Percentiles rank a stretch among this genome's conserved stretches.
These are phyloP conservation scores for Carex pumila DNA, from an alignment of 176 grass and related monocot species.

Conservation along the genomic window DNA sequence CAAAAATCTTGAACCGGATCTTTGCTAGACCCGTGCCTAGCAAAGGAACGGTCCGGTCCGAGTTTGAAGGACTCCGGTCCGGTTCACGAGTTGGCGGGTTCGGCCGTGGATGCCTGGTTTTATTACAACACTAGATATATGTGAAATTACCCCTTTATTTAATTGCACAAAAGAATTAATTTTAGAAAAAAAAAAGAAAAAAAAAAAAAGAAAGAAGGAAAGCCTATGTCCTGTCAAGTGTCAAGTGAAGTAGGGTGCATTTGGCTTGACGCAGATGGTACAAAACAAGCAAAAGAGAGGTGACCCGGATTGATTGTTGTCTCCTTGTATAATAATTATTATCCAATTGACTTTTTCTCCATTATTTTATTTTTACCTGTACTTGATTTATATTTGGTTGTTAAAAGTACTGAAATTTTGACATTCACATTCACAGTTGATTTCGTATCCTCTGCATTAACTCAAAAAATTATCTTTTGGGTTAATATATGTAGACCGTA, in stretches of 20 bases:
- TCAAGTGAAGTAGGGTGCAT: background rate
- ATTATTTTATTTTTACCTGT: background rate
- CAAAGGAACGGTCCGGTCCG: no score
- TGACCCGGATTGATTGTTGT: slow-evolving; percentile 73
- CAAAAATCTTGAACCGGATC: no score
- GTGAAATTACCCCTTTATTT: background rate
- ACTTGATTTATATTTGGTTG: background rate
- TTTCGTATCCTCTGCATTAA: no score
- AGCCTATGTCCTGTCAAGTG: slow-evolving; percentile 15
- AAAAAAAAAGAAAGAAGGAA: no score
- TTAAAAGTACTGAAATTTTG: slow-evolving; percentile 6
- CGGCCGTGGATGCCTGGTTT: no score
- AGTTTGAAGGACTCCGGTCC: no score
- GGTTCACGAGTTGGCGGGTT: no score
- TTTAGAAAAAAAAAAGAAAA: background rate
- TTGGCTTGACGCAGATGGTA: slow-evolving; percentile 25
- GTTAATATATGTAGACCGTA: no score
- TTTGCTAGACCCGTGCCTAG: no score
- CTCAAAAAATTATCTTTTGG: no score
- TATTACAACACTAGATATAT: no score
- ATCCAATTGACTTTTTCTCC: slow-evolving; percentile 21
- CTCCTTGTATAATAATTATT: slow-evolving; percentile 45
- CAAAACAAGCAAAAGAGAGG: slow-evolving; percentile 20
- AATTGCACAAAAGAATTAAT: background rate
- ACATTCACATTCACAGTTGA: no score